Evolutionary conservation across 2,329 filamentous ascomycete genomes (phyloP), one percentile per base, ranked within the genome.

Genomic region (Pseudogymnoascus sp.): DNA sequence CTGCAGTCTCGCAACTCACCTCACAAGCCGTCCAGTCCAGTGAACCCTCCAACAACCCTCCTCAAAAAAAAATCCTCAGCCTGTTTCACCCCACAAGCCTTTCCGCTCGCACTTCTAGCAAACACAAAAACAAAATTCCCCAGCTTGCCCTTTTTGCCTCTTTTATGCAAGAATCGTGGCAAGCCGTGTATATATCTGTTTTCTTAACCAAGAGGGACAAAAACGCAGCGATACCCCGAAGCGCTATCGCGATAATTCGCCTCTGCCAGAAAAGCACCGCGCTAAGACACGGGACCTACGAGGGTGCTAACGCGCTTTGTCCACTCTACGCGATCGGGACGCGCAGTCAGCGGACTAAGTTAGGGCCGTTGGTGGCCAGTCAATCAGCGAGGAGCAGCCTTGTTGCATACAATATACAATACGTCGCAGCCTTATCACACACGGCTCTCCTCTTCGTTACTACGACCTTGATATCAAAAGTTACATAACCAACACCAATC

Each of bases 331-430:
- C 55, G 55, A 59, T 31, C 33, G 18, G 15, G 33, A 59, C 55
- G 36, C 55, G 55, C 55, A 59, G 55, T 59, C 55, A 59, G 55
- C 55, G 55, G 55, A 59, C 45, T 52, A 52, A 31, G 45, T 52
- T 52, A 52, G 27, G 45, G 45, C 45, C 45, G 45, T 5, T 21
- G 21, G 21, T 21, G 21, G 21, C 25, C 12, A n/a, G 9, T 29
- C 25, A 10, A 10, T 12, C 21, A 27, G 10, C 27, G 7, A 29
- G 13, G 12, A 36, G 33, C 42, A 31, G 27, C 13, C 45, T 15
- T 10, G 25, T 29, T 29, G 21, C 21, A 21, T 21, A 21, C 21
- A 21, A 21, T 3, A 21, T 21, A 21, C 21, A 21, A 21, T 21
- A 29, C 42, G 6, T 31, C 13, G 27, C 12, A 31, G 45, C 27